These are phyloP conservation scores for Fusarium penzigii DNA, from an alignment of 2,329 filamentous ascomycete species.

Conservation along the genomic window DNA sequence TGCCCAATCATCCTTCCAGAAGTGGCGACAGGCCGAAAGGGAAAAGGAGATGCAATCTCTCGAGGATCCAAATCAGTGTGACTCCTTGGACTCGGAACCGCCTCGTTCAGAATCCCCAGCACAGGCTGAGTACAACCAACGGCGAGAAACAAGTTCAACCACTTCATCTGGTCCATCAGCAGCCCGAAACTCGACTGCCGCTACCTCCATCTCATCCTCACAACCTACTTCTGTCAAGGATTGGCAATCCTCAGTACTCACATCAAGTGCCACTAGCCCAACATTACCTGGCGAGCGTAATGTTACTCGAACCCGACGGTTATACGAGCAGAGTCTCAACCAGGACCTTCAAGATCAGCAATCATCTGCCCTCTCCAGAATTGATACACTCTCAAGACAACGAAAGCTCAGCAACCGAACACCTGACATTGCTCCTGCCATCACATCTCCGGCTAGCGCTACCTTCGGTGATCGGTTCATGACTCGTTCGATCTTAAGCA, in stretches of 20 bases:
- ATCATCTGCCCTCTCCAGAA: conserved; percentile 70
- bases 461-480: conserved; percentile 49
- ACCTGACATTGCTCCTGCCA: conserved; percentile 46
- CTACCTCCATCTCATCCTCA: conserved; percentile 79
- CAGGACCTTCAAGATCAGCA: conserved; percentile 82
- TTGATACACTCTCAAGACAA: conserved; percentile 76
- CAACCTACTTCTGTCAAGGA: conserved; percentile 61
- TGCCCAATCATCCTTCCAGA: conserved; percentile 79
- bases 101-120: conserved; percentile 45
- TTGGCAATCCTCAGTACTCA: conserved; percentile 42
- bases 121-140: conserved; percentile 66
- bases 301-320: conserved; percentile 68
- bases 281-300: conserved; percentile 59
- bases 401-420: conserved; percentile 52
- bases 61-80: conserved; percentile 34
- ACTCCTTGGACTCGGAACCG: conserved; percentile 26
- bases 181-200: conserved; percentile 78
- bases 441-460: conserved; percentile 47
- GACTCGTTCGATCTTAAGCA: conserved; percentile 49
- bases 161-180: conserved; percentile 69
- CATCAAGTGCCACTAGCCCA: conserved; percentile 39
- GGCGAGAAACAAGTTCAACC: conserved; percentile 85
- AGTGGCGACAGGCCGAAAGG: conserved; percentile 63
- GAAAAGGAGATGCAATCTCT: conserved; percentile 53
- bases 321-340: conserved; percentile 82